phyloP scores from a whole-genome alignment of 1,284 basidiomycete species.

The Puccinia hordei region DNA sequence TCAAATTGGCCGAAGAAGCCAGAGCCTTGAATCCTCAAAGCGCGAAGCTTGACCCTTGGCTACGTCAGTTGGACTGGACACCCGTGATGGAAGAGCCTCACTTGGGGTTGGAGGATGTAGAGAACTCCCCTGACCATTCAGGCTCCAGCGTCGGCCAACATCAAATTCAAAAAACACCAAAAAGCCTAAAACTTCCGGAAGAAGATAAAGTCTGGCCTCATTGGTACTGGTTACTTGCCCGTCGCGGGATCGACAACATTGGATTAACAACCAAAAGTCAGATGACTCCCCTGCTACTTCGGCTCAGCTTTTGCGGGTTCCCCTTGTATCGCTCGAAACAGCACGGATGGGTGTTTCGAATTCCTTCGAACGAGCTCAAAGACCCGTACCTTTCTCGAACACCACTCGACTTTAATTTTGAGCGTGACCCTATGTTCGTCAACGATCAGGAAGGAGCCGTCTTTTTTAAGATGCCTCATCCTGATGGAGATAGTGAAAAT shows the following conservation, averaged over 20 bases:
- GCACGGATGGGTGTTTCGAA: constrained; percentile 89
- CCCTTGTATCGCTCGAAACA: constrained; percentile 83
- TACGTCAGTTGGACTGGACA: constrained; percentile 56
- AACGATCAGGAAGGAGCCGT: constrained; percentile 63
- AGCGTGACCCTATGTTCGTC: constrained; percentile 65
- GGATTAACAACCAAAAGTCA: constrained; percentile 85
- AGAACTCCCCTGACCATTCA: background rate
- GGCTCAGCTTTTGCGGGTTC: constrained; percentile 81
- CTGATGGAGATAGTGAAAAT: constrained; percentile 89
- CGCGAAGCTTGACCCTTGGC: constrained; percentile 51
- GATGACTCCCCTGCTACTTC: constrained; percentile 80
- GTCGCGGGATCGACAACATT: constrained; percentile 63
- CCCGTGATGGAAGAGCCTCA: constrained; percentile 49
- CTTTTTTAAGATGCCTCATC: constrained; percentile 94
- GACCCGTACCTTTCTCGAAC: constrained; percentile 53
- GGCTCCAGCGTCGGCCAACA: background rate
- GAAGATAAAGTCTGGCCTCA: constrained; percentile 68
- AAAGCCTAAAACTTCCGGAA: constrained; percentile 13
- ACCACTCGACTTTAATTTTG: constrained; percentile 50
- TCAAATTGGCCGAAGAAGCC: constrained; percentile 51
- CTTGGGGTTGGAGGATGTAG: background rate
- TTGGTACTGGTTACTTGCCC: constrained; percentile 89
- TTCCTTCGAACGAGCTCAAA: constrained; percentile 62
- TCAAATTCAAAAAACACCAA: constrained; percentile 16
- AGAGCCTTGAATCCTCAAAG: background rate